Base-by-base conservation (phyloP, 1,284 basidiomycete genomes). In the Calocybe gambosa region DNA sequence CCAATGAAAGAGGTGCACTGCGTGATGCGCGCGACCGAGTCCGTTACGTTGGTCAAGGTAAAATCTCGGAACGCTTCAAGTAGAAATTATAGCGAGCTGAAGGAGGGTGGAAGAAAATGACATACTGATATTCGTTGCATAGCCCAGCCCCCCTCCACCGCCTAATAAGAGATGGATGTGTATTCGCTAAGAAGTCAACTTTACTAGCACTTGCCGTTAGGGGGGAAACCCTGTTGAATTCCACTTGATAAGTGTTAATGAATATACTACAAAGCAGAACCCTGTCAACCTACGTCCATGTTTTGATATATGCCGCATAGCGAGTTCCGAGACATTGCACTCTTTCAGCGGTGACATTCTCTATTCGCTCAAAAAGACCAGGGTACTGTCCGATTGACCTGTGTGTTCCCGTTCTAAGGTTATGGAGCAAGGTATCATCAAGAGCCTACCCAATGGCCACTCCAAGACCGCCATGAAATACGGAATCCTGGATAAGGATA, bases 1-100 rank as follows among this genome's bases (percentile, higher is more conserved):
- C 63, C 63, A 13, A 52, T 53, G 47, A 59, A 67, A 7, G 61
- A 57, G 12, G 62, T 67, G 50, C 64, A 66, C 42, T 66, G 65
- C 0, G 62, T 63, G 21, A 66, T 60, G 37, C 51, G 49, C 3
- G 63, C 62, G 2, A 58, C 54, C 25, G 45, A 46, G 35, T 51
- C 48, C 13, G 56, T 60, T 9, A 62, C 36, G 39, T 63, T 53
- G 4, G 49, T 46, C 4, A 65, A 50, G 7, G 52, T 55, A 43
- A 65, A 62, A 44, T 66, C 58, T 15, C 58, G 55, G 55, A 64
- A 63, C 2, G 50, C 63, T 64, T n/a, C n/a, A n/a, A n/a, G n/a
- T n/a, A n/a, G n/a, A n/a, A n/a, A 40, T 0, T 26, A 13, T 10
- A 23, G 21, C 7, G 28, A 29, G 23, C 16, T 29, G 21, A 23